Conservation (phyloP, 768 basidiomycete genomes). For the Antrodiella citrinella region DNA sequence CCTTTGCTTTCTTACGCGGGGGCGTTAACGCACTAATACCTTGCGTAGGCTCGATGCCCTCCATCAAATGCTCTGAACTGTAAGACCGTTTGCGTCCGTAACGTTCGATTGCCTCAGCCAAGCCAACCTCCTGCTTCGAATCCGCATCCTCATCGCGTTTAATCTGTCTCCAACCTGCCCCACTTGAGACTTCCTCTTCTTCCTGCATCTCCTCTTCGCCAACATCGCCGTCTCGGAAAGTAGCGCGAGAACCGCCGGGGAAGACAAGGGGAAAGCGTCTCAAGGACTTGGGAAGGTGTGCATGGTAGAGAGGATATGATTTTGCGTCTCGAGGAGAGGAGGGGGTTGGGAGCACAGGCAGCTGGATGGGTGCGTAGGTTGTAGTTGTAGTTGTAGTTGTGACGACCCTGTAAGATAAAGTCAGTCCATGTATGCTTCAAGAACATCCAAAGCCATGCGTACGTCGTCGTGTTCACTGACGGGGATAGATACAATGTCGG, state of each 20-base stretch:
- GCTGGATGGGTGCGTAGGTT: conserved; percentile 78
- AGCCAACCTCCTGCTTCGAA: conserved; percentile 45
- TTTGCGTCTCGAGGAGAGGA: conserved; percentile 70
- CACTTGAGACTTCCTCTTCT: conserved; percentile 57
- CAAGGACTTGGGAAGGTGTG: conserved; percentile 63
- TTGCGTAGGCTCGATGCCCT: conserved; percentile 59
- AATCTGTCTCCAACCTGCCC: conserved; percentile 71
- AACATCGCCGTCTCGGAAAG: conserved; percentile 63
- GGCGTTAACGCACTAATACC: conserved; percentile 39
- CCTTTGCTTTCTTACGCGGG: conserved; percentile 72
- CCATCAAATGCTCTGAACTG: conserved; percentile 53
- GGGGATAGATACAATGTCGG: conserved; percentile 70
- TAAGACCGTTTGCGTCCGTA: conserved; percentile 59
- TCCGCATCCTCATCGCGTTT: conserved; percentile 54
- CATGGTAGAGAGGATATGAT: conserved; percentile 69
- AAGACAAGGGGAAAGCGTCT: conserved; percentile 73
- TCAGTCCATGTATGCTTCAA: not conserved
- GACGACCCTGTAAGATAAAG: conserved; percentile 49
- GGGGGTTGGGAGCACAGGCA: conserved; percentile 68
- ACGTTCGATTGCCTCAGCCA: conserved; percentile 76
- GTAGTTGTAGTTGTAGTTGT: conserved; percentile 91
- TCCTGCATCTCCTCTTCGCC: conserved; percentile 63
- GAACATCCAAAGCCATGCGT: conserved; percentile 21
- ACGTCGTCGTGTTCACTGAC: conserved; percentile 83
- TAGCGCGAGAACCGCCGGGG: conserved; percentile 73